Conservation (phyloP, 1,284 basidiomycete species). For the Leccinum subrobustum region DNA sequence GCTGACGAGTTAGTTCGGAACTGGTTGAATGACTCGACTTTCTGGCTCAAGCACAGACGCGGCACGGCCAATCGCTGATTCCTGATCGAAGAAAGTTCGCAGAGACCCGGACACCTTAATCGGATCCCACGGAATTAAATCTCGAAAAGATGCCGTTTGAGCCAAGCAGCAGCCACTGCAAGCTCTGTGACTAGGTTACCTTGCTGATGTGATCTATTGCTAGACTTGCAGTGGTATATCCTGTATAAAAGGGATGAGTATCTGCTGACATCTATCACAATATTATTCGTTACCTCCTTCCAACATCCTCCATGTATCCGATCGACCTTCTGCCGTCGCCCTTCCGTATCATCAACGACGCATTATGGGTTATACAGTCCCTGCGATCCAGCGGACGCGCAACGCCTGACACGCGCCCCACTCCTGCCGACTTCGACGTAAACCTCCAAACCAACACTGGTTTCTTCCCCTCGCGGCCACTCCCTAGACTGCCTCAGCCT, state of each 20-base stretch:
- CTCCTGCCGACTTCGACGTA: conserved; percentile 64
- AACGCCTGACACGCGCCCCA: conserved; percentile 25
- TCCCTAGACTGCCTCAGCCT: conserved; percentile 54
- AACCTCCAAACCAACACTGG: conserved; percentile 79
- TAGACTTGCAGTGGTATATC: conserved; percentile 33
- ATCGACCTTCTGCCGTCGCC: conserved; percentile 41
- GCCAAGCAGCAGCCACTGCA: conserved; percentile 32
- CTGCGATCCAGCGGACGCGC: conserved; percentile 23
- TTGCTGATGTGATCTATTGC: conserved; percentile 32
- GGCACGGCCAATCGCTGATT: conserved; percentile 25
- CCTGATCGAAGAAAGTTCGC: conserved; percentile 19
- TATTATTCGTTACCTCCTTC: conserved; percentile 1
- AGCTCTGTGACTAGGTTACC: conserved; percentile 36
- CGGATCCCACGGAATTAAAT: conserved; percentile 25
- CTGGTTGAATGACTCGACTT: conserved; percentile 14
- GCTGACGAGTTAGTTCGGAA: conserved; percentile 13
- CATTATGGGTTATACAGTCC: conserved; percentile 29
- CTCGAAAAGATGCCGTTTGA: conserved; percentile 32
- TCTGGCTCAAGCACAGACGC: conserved; percentile 18
- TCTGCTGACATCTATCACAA: conserved; percentile 7
- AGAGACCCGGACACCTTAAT: conserved; percentile 19
- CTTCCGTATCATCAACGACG: conserved; percentile 34
- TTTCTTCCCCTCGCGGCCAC: conserved; percentile 78
- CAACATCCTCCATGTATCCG: conserved; percentile 26
- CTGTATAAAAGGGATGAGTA: conserved; percentile 34